Evolutionary conservation across 2,329 filamentous ascomycete genomes (phyloP).

Genomic region (Monilinia vaccinii-corymbosi): DNA sequence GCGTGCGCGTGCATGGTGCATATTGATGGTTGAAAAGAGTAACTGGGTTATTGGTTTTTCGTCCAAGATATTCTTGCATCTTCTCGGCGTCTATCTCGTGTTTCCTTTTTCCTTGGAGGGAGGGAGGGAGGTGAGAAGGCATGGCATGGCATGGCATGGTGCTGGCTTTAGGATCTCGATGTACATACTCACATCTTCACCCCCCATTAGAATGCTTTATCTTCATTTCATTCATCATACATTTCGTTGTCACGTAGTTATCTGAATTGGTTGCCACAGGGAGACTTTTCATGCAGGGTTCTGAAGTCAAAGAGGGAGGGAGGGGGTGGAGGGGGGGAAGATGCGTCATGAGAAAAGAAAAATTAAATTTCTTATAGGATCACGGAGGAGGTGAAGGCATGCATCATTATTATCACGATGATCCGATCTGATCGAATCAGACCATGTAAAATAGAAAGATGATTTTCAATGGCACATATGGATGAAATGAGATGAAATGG

Average conservation of each 20-base stretch:
- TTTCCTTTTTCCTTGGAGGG: not conserved
- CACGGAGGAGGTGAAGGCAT: not conserved
- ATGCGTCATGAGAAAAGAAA: not conserved
- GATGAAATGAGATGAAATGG: not conserved
- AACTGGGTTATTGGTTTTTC: not conserved
- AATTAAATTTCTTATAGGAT: not conserved
- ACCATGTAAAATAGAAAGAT: slow-evolving; percentile 2
- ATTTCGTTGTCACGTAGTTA: not conserved
- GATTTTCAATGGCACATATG: not conserved
- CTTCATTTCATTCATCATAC: not conserved
- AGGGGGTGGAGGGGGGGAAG: not conserved
- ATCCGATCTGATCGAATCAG: not conserved
- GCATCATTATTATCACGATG: not conserved
- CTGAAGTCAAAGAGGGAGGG: not conserved
- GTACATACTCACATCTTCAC: not conserved
- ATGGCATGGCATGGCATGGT: slow-evolving; percentile 1
- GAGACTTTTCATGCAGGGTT: slow-evolving; percentile 1
- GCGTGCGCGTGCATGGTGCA: slow-evolving; percentile 1
- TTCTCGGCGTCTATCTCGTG: not conserved
- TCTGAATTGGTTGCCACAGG: not conserved
- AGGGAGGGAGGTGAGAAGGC: not conserved
- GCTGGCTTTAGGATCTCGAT: slow-evolving; percentile 1
- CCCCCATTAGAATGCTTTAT: not conserved
- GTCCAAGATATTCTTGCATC: slow-evolving; percentile 3
- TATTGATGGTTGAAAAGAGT: slow-evolving; percentile 7